Base-by-base conservation (phyloP, 208 protist species). In the Acanthamoeba healyi region DNA sequence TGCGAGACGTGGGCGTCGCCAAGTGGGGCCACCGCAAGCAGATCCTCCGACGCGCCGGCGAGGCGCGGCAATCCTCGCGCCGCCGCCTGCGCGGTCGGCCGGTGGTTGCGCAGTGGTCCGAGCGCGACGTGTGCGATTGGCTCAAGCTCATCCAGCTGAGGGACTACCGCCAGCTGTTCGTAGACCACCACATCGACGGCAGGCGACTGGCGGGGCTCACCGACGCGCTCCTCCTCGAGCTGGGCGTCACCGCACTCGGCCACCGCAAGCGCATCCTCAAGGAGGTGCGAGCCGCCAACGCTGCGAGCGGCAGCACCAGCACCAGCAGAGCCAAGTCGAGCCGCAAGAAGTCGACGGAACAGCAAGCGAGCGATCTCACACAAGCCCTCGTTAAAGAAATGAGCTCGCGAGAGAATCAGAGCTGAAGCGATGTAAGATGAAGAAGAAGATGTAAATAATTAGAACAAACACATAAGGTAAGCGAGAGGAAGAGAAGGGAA, bases 191-290 rank as follows among this genome's bases (percentile, higher is more conserved):
- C 19, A 77, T 77, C 38, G 67, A 77, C 38, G 67, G 67, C 34
- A 6, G 6, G 5, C 34, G 34, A n/a, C 67, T 77, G 12, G 12
- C 19, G 0, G 29, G 34, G 12, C 34, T 77, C 0, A n/a, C 29
- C 38, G 67, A 77, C 67, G 34, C 67, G 15, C 1, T 2, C 29
- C 67, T 77, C 67, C 3, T 44, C 10, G 67, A 77, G 67, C 10
- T 77, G 67, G 67, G 67, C 34, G 24, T 77, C 36, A 26, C 15
- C 67, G 26, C 36, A 2, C 67, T 77, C 34, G 67, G 67, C 19
- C 67, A 77, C 67, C 67, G 67, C 67, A 77, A 77, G 36, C 67
- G 67, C 38, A 24, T 77, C 19, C 67, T 77, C 67, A 77, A 67
- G 58, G 58, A n/a, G 58, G 4, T 67, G 0, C 58, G 58, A 22